Percentiles rank a stretch among this genome's conserved stretches.
Evolutionary conservation across 257 asterid genomes (phyloP).

Genomic region (Fraxinus americana): DNA sequence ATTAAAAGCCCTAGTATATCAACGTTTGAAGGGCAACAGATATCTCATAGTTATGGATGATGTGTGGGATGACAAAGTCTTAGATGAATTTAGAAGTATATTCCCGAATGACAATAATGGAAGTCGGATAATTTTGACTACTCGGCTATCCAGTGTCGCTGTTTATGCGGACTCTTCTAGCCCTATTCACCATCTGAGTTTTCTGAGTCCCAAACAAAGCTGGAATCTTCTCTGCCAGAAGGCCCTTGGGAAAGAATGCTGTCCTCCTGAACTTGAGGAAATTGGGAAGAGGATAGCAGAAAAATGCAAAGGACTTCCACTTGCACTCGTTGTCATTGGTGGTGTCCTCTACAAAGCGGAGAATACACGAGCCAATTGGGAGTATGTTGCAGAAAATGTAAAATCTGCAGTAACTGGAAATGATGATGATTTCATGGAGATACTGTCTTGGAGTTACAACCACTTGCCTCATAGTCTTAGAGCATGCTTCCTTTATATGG

Average conservation of each 20-base stretch:
- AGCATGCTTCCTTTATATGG: slow-evolving; percentile 22
- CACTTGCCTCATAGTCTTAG: slow-evolving; percentile 15
- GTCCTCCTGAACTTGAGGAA: slow-evolving; percentile 25
- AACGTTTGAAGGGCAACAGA: slow-evolving; percentile 9
- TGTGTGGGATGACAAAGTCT: slow-evolving; percentile 18
- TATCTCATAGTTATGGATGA: slow-evolving; percentile 21
- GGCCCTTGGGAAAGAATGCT: slow-evolving; percentile 6
- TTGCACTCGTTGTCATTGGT: slow-evolving; percentile 15
- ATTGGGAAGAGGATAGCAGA: slow-evolving; percentile 24
- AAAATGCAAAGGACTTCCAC: slow-evolving; percentile 15
- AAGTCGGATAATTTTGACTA: slow-evolving; percentile 29
- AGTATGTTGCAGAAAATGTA: neutral
- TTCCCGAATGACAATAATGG: slow-evolving; percentile 28
- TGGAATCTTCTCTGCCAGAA: slow-evolving; percentile 23
- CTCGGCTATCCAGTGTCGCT: slow-evolving; percentile 8
- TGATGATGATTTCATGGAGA: neutral
- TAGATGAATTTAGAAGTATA: slow-evolving; percentile 9
- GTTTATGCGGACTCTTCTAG: slow-evolving; percentile 9
- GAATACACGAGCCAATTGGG: neutral
- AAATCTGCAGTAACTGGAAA: neutral
- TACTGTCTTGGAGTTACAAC: slow-evolving; percentile 11
- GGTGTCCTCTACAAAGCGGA: neutral
- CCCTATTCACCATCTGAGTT: slow-evolving; percentile 19
- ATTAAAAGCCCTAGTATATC: neutral
- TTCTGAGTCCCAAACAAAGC: slow-evolving; percentile 13